phyloP scores from a whole-genome alignment of 1,284 basidiomycete genomes.

The Ustilago xerochloae region DNA sequence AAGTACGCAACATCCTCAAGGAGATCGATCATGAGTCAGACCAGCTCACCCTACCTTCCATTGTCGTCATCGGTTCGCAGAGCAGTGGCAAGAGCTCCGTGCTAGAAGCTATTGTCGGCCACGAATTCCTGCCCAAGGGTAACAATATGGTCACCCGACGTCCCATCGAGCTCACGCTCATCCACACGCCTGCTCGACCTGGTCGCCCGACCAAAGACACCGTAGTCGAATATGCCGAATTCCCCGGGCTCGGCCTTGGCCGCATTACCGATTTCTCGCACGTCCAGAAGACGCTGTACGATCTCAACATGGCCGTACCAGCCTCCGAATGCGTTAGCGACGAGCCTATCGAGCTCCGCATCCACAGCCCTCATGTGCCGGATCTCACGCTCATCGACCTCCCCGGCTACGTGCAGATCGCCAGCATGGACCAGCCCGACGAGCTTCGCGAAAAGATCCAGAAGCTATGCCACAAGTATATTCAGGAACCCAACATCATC shows the following conservation, averaged over 20 bases:
- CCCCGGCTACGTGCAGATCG: constrained; percentile 95
- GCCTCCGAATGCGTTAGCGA: constrained; percentile 88
- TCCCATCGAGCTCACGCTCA: constrained; percentile 95
- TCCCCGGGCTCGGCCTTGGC: constrained; percentile 86
- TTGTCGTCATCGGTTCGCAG: constrained; percentile 97
- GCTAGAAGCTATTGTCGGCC: constrained; percentile 95
- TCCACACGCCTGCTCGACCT: constrained; percentile 75
- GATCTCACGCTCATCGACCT: constrained; percentile 97
- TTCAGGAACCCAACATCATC: constrained; percentile 96
- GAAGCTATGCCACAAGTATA: constrained; percentile 91
- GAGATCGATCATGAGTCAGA: constrained; percentile 87
- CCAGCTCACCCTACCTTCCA: constrained; percentile 90
- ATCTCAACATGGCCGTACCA: constrained; percentile 93
- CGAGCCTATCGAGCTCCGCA: constrained; percentile 94
- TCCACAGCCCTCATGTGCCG: constrained; percentile 93
- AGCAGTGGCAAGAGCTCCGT: constrained; percentile 98
- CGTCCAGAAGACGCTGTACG: constrained; percentile 91
- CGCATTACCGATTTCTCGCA: constrained; percentile 88
- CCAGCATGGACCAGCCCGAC: constrained; percentile 95
- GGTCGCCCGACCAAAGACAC: constrained; percentile 71
- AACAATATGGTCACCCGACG: constrained; percentile 99
- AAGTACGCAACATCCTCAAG: constrained; percentile 91
- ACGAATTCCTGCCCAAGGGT: constrained; percentile 97
- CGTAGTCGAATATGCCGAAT: constrained; percentile 85
- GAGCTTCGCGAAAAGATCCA: constrained; percentile 92